These are phyloP conservation scores for Pseudogymnoascus sp. DNA, from an alignment of 2,329 filamentous ascomycete species.

Conservation along the genomic window DNA sequence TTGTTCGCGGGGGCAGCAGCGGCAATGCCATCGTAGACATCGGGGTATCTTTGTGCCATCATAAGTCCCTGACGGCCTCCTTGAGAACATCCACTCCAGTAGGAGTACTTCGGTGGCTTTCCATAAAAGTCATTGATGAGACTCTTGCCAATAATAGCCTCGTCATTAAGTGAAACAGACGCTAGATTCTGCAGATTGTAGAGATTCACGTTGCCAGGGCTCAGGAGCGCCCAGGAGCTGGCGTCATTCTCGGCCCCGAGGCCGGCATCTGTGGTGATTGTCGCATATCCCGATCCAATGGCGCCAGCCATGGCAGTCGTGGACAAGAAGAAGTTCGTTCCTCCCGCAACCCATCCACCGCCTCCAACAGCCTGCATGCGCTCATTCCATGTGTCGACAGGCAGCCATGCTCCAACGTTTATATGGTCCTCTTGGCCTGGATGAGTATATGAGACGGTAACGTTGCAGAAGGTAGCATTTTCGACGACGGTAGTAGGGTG, in stretches of 20 bases:
- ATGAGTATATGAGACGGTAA: slow-evolving; percentile 26
- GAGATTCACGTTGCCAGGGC: slow-evolving; percentile 17
- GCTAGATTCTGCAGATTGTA: slow-evolving; percentile 31
- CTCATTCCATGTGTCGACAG: slow-evolving; percentile 24
- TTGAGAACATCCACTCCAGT: slow-evolving; percentile 32
- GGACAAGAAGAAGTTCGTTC: slow-evolving; percentile 12
- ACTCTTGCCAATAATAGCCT: slow-evolving; percentile 28
- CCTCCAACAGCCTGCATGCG: slow-evolving; percentile 27
- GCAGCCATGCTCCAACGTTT: slow-evolving; percentile 23
- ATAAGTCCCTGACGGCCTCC: slow-evolving; percentile 32
- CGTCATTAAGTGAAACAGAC: slow-evolving; percentile 30
- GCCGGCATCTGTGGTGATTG: slow-evolving; percentile 25
- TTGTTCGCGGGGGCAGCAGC: slow-evolving; percentile 33
- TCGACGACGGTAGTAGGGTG: neutral
- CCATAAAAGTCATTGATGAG: slow-evolving; percentile 29
- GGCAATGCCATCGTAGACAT: slow-evolving; percentile 33
- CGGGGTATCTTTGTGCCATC: slow-evolving; percentile 31
- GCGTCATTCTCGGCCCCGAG: slow-evolving; percentile 14
- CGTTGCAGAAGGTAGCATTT: slow-evolving; percentile 23
- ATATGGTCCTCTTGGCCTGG: slow-evolving; percentile 20
- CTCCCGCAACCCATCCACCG: slow-evolving; percentile 25
- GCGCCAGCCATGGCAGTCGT: slow-evolving; percentile 18
- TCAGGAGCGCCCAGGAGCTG: slow-evolving; percentile 12
- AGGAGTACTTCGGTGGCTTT: slow-evolving; percentile 28
- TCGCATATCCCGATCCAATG: slow-evolving; percentile 22